Percentiles rank a stretch among this genome's conserved stretches.
Conservation (phyloP, 1,139 yeast species). For the Lodderomyces orthopsilosis region DNA sequence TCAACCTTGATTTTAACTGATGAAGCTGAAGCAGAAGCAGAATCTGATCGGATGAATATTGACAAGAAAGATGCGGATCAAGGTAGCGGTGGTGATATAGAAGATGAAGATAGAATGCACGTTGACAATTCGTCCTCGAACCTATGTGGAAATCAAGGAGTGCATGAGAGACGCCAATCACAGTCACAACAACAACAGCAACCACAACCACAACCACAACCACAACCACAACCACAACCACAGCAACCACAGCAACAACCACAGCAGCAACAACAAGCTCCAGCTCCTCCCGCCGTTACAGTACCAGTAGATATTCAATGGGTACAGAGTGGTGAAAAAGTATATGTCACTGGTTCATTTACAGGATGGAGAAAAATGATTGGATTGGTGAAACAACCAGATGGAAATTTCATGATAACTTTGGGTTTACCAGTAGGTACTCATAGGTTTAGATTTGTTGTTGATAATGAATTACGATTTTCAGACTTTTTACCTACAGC, state of each 20-base stretch:
- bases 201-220: slow-evolving; percentile 20
- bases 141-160: slow-evolving; percentile 15
- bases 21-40: slow-evolving; percentile 38
- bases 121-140: slow-evolving; percentile 17
- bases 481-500: slow-evolving; percentile 49
- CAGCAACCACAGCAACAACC: slow-evolving; percentile 16
- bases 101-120: slow-evolving; percentile 19
- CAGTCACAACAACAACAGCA: slow-evolving; percentile 11
- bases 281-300: slow-evolving; percentile 31
- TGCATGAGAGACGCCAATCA: slow-evolving; percentile 8
- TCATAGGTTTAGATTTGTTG: slow-evolving; percentile 46
- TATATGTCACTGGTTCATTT: slow-evolving; percentile 52
- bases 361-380: slow-evolving; percentile 54
- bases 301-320: slow-evolving; percentile 83
- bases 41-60: slow-evolving; percentile 38
- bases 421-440: slow-evolving; percentile 49
- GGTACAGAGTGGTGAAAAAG: slow-evolving; percentile 93
- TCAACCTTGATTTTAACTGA: slow-evolving; percentile 35
- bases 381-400: slow-evolving; percentile 49
- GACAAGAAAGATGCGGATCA: slow-evolving; percentile 16
- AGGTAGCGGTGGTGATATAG: slow-evolving; percentile 16
- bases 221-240: slow-evolving; percentile 13
- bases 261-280: slow-evolving; percentile 14
- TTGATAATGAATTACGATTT: slow-evolving; percentile 47
- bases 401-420: slow-evolving; percentile 37